These are phyloP conservation scores for Globisporangium acanthophoron DNA, from an alignment of 352 stramenopile genomes.

Conservation along the genomic window DNA sequence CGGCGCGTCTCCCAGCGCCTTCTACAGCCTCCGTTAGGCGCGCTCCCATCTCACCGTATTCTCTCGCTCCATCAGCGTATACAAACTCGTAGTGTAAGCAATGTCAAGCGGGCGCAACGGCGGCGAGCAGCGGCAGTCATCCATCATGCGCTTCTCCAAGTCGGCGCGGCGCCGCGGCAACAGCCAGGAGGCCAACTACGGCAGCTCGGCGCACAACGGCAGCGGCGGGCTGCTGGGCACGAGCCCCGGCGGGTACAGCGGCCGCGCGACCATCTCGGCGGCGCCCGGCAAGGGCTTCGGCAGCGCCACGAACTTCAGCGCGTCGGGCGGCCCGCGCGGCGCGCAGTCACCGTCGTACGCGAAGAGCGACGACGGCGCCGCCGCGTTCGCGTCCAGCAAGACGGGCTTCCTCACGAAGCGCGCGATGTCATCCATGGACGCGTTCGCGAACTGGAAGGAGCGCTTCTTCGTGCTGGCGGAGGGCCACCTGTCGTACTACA, in stretches of 20 bases:
- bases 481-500: slow-evolving; percentile 84
- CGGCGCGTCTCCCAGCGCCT: too few species aligned
- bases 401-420: slow-evolving; percentile 84
- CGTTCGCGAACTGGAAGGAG: slow-evolving; percentile 86
- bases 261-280: slow-evolving; percentile 47
- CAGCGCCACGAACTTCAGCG: slow-evolving; percentile 14
- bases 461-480: slow-evolving; percentile 85
- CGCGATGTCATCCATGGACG: slow-evolving; percentile 85
- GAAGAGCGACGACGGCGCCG: slow-evolving; percentile 23
- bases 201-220: slow-evolving; percentile 21
- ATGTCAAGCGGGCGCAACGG: slow-evolving; percentile 13
- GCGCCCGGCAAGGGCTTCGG: slow-evolving; percentile 36
- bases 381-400: slow-evolving; percentile 74
- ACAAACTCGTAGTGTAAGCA: not conserved
- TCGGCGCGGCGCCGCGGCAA: slow-evolving; percentile 54
- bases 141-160: slow-evolving; percentile 69
- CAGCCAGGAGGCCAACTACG: slow-evolving; percentile 48
- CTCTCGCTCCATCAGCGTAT: not conserved
- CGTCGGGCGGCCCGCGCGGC: slow-evolving; percentile 5
- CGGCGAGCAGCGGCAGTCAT: slow-evolving; percentile 25
- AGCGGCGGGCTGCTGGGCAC: slow-evolving; percentile 25
- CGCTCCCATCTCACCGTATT: not conserved
- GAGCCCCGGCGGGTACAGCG: slow-evolving; percentile 33
- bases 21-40: not conserved
- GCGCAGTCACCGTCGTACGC: slow-evolving; percentile 12